phyloP scores from a whole-genome alignment of 2,329 filamentous ascomycete genomes.

The Lasiodiplodia citricola region DNA sequence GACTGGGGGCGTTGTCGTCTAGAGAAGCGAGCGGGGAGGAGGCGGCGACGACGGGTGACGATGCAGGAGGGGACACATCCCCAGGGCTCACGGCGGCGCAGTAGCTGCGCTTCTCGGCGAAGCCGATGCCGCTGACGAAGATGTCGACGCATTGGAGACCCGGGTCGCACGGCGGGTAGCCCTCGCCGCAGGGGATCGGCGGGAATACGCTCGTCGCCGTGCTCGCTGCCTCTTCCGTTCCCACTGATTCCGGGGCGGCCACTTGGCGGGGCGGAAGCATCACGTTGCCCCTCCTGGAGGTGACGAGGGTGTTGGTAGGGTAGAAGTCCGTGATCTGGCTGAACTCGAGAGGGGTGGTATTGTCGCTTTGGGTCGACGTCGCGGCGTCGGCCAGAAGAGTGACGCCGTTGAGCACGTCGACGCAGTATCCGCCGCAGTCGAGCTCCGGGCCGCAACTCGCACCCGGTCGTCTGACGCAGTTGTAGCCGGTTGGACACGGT shows the following conservation, averaged over 20 bases:
- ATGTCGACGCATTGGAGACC: neutral
- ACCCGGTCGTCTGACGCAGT: neutral
- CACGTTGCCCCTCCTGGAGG: neutral
- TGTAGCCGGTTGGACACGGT: neutral
- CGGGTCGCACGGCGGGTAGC: neutral
- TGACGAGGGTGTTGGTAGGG: neutral
- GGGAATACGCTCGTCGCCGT: neutral
- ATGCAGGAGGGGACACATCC: neutral
- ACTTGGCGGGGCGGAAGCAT: neutral
- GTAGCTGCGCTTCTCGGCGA: slow-evolving; percentile 15
- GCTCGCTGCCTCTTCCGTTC: neutral
- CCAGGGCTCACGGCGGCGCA: neutral
- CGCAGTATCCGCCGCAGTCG: slow-evolving; percentile 9
- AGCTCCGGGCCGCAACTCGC: neutral
- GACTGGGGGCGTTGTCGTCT: neutral
- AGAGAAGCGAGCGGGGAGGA: neutral
- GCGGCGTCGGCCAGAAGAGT: neutral
- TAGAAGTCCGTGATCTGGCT: neutral
- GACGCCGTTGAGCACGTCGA: neutral
- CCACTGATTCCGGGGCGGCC: no score
- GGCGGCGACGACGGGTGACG: neutral
- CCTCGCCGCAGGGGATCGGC: neutral
- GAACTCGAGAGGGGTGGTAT: neutral
- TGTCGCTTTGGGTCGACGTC: neutral
- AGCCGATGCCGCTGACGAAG: slow-evolving; percentile 4